Percentiles rank a stretch among this genome's conserved stretches.
phyloP scores from a whole-genome alignment of 495 filamentous ascomycete genomes.

The Neurospora tetraspora region DNA sequence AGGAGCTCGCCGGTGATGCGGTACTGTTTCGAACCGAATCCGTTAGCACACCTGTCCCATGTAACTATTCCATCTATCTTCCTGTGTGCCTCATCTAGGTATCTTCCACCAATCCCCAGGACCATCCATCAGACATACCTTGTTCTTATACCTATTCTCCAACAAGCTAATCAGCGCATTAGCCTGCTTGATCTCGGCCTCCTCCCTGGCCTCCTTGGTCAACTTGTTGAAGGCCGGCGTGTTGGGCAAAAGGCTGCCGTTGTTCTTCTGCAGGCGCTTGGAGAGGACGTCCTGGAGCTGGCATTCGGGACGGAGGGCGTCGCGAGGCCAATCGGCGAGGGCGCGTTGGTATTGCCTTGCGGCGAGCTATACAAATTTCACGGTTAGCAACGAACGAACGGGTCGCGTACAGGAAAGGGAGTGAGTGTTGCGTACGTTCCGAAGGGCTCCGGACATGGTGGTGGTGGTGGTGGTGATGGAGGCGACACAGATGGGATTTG shows the following conservation, averaged over 20 bases:
- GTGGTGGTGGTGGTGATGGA: background rate
- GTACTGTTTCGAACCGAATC: constrained; percentile 38
- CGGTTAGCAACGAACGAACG: too few species aligned
- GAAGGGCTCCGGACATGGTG: constrained; percentile 15
- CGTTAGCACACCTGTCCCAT: background rate
- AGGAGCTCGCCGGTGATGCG: constrained; percentile 51
- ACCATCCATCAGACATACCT: constrained; percentile 25
- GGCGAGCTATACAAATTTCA: constrained; percentile 1
- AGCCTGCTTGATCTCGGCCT: constrained; percentile 41
- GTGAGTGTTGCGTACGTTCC: background rate
- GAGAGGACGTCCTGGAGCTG: constrained; percentile 64
- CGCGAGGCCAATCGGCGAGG: constrained; percentile 67
- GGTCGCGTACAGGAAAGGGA: too few species aligned
- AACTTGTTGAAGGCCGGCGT: background rate
- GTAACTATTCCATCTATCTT: background rate
- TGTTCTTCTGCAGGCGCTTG: constrained; percentile 40
- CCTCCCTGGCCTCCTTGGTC: constrained; percentile 13
- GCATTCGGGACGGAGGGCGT: constrained; percentile 65
- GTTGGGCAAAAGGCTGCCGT: constrained; percentile 38
- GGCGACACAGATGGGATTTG: background rate
- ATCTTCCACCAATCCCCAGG: too few species aligned
- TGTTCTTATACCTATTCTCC: constrained; percentile 59
- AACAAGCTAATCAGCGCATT: constrained; percentile 69
- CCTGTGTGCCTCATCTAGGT: too few species aligned
- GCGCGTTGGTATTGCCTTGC: constrained; percentile 43